phyloP scores from a whole-genome alignment of 2,329 filamentous ascomycete species.

The Alternaria brassicae region DNA sequence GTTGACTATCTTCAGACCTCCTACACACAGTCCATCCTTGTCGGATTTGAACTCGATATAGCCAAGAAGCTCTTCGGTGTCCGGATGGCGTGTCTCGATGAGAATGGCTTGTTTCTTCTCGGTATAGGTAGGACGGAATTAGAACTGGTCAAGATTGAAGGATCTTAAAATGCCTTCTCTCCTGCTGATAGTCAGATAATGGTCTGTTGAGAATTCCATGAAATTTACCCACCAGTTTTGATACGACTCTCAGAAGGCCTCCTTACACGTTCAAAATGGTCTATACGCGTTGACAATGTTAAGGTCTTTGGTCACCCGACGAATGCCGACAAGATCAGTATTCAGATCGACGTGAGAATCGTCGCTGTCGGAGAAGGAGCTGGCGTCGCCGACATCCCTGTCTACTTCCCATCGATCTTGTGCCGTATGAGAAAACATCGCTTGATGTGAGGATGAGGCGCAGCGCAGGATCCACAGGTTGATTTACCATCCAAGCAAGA shows the following conservation, averaged over 20 bases:
- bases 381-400: background rate
- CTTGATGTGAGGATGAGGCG: background rate
- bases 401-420: background rate
- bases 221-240: background rate
- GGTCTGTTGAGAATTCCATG: background rate
- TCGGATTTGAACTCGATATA: conserved; percentile 11
- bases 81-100: background rate
- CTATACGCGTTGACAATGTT: background rate
- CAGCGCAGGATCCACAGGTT: too few species aligned
- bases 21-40: background rate
- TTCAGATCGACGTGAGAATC: background rate
- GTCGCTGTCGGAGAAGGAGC: background rate
- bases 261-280: background rate
- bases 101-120: conserved; percentile 2
- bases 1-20: background rate
- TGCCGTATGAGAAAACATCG: background rate
- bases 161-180: conserved; percentile 19
- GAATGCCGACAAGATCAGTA: background rate
- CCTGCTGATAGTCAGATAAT: background rate
- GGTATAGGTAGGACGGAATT: conserved; percentile 3
- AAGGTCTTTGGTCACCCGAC: background rate
- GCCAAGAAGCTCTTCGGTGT: conserved; percentile 9
- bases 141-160: conserved; percentile 9
- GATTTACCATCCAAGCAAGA: background rate
- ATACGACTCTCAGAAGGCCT: background rate